Evolutionary conservation across 768 basidiomycete genomes (phyloP), one percentile per base, ranked within the genome.

Genomic region (Xerocomus spinulosus): DNA sequence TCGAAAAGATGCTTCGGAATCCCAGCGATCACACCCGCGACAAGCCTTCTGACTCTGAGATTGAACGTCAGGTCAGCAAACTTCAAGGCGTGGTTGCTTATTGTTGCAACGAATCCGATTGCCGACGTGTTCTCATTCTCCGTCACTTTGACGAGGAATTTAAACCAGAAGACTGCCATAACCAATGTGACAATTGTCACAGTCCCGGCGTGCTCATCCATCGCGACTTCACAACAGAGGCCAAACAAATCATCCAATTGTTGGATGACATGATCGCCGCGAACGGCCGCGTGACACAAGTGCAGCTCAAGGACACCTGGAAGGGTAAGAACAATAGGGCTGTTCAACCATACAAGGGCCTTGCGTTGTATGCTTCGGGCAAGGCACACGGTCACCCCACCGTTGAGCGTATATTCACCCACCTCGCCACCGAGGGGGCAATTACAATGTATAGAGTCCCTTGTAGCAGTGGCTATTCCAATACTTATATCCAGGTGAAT

Each of bases 131-230:
- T 5, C 88, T 91, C 56, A 72, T 97, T n/a, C 78, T 99, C 15
- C 76, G 78, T n/a, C 89, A 90, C 66, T 98, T 96, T 57, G 82
- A 81, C 52, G 90, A 99, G 63, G 70, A 71, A 9, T 97, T 97
- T 67, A 77, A 85, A 50, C 70, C 76, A 26, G 69, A 62, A 21
- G 55, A 80, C 14, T 99, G 96, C 60, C 66, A 77, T 30, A 70
- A 73, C 33, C 74, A 76, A 4, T 99, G 96, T 65, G 89, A 98
- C 64, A 93, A 90, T 53, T 99, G 96, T 62, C 68, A 76, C 35
- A 71, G 77, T 42, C 70, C 71, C 26, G 70, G 73, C 14, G 71
- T 68, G 9, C 56, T 75, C 5, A 60, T 74, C 15, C 69, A 68
- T 10, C 67, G 74, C 32, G 83, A 96, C 60, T 75, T 90, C n/a